phyloP scores from a whole-genome alignment of 2,329 filamentous ascomycete species.

The Fusarium chuoi region DNA sequence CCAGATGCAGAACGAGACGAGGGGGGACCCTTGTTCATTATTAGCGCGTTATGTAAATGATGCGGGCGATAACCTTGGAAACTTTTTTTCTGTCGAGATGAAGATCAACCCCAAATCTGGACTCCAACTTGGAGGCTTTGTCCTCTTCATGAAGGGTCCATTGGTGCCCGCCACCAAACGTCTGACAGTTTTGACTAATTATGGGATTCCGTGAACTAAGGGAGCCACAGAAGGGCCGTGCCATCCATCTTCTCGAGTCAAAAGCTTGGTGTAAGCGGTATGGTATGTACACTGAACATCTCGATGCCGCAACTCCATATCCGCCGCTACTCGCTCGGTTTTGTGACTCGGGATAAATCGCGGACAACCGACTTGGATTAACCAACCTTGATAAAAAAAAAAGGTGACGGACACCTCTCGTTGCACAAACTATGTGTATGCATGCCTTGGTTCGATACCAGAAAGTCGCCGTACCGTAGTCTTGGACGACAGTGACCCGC shows the following conservation, averaged over 20 bases:
- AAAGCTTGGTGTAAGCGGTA: slow-evolving; percentile 17
- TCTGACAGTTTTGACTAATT: slow-evolving; percentile 28
- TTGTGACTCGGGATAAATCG: neutral
- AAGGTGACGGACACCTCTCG: neutral
- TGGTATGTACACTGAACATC: neutral
- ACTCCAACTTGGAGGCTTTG: slow-evolving; percentile 19
- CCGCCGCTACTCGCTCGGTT: neutral
- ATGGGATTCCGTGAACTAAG: slow-evolving; percentile 10
- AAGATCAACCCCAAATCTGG: slow-evolving; percentile 39
- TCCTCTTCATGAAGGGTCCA: slow-evolving; percentile 12
- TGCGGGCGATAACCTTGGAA: slow-evolving; percentile 37
- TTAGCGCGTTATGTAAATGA: slow-evolving; percentile 31
- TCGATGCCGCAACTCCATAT: neutral
- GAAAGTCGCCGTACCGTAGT: neutral
- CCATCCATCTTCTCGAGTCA: slow-evolving; percentile 13
- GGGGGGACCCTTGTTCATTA: slow-evolving; percentile 32
- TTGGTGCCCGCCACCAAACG: slow-evolving; percentile 25
- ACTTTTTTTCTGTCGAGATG: slow-evolving; percentile 27
- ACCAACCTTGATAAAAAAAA: neutral
- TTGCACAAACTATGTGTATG: neutral
- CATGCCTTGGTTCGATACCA: slow-evolving; percentile 5
- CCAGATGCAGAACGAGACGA: slow-evolving; percentile 10
- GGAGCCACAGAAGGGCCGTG: slow-evolving; percentile 27
- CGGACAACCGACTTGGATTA: neutral
- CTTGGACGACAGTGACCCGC: neutral